phyloP scores from a whole-genome alignment of 257 asterid genomes.

The Przewalskia tangutica region DNA sequence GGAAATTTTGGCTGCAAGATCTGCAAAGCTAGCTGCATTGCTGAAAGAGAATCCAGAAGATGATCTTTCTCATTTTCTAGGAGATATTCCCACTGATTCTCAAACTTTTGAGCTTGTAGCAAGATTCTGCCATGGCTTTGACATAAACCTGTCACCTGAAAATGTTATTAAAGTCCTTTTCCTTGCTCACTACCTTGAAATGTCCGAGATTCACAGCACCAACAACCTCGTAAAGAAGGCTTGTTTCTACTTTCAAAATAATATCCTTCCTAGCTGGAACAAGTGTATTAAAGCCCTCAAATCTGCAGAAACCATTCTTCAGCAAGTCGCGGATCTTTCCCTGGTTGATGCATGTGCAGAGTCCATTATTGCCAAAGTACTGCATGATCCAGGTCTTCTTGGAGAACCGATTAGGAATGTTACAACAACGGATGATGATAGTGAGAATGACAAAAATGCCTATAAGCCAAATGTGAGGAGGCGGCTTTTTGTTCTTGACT shows the following conservation, averaged over 20 bases:
- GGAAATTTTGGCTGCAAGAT: conserved; percentile 58
- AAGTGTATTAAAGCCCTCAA: conserved; percentile 51
- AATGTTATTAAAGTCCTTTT: conserved; percentile 48
- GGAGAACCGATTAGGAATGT: conserved; percentile 42
- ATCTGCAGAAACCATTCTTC: conserved; percentile 35
- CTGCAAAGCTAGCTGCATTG: conserved; percentile 37
- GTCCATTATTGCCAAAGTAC: conserved; percentile 32
- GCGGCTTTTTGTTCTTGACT: conserved; percentile 39
- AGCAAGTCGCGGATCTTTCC: conserved; percentile 43
- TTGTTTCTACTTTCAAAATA: conserved; percentile 27
- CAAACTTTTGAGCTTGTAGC: conserved; percentile 58
- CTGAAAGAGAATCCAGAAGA: conserved; percentile 31
- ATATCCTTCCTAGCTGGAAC: conserved; percentile 56
- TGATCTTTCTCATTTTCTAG: conserved; percentile 36
- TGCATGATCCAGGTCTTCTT: conserved; percentile 43
- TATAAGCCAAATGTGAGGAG: conserved; percentile 42
- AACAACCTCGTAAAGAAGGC: conserved; percentile 47
- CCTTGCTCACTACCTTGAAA: conserved; percentile 56
- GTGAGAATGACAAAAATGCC: conserved; percentile 16
- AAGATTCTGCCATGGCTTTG: conserved; percentile 76
- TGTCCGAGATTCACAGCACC: conserved; percentile 52
- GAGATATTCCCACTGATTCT: conserved; percentile 48
- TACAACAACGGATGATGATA: conserved; percentile 15
- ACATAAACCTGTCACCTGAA: conserved; percentile 36
- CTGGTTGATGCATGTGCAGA: conserved; percentile 43